These are phyloP conservation scores for Pseudofabraea citricarpa DNA, from an alignment of 2,329 filamentous ascomycete species.

Conservation along the genomic window DNA sequence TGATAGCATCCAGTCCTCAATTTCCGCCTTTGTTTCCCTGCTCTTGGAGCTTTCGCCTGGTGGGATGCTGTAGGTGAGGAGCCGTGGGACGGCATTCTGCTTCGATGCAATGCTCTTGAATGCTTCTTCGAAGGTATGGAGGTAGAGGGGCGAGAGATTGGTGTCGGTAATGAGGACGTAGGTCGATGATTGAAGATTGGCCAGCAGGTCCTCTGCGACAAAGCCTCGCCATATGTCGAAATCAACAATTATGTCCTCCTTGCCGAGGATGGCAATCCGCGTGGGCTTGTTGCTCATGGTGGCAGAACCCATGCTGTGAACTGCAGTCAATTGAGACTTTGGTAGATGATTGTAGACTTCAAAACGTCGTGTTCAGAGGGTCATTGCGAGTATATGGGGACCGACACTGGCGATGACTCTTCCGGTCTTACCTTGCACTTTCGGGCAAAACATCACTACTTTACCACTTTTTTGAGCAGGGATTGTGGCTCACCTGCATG, in stretches of 20 bases:
- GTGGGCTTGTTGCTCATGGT: slow-evolving; percentile 34
- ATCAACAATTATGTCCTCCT: slow-evolving; percentile 87
- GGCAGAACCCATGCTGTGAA: slow-evolving; percentile 19
- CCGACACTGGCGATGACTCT: no score
- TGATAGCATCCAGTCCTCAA: slow-evolving; percentile 95
- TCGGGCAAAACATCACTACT: no score
- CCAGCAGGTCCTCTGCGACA: slow-evolving; percentile 75
- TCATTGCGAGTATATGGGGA: neutral
- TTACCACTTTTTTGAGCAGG: no score
- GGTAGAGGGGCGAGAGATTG: slow-evolving; percentile 78
- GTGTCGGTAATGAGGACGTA: slow-evolving; percentile 97
- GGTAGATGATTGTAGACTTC: no score
- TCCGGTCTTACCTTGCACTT: no score
- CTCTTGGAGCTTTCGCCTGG: slow-evolving; percentile 94
- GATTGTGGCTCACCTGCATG: no score
- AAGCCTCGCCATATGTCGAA: slow-evolving; percentile 84
- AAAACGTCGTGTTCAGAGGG: no score
- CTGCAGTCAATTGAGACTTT: no score
- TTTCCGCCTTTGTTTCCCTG: slow-evolving; percentile 86
- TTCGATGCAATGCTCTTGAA: slow-evolving; percentile 47
- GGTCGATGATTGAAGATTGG: slow-evolving; percentile 75
- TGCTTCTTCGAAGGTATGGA: slow-evolving; percentile 65
- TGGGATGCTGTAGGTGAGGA: slow-evolving; percentile 81
- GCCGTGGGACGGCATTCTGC: slow-evolving; percentile 48
- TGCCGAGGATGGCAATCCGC: slow-evolving; percentile 76